Base-by-base conservation (phyloP, 495 filamentous ascomycete species). In the Podospora appendiculata region DNA sequence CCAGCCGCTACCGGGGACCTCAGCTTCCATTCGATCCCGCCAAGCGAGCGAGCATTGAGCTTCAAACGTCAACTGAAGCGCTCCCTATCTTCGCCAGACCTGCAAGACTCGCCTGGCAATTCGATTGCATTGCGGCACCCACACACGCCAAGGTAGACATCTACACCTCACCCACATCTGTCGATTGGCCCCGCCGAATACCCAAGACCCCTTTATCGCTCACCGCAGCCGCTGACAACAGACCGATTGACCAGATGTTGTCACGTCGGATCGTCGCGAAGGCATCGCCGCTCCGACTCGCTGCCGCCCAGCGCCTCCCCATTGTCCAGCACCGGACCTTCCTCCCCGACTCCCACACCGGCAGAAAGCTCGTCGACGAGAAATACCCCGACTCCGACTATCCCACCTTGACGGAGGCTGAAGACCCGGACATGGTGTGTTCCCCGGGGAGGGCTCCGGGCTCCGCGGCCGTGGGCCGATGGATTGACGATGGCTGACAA, bases 361-460 rank as follows among this genome's bases (percentile, higher is more conserved):
- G 61, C 58, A 57, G 35, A 12, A 57, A 54, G 32, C 50, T 72
- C 43, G 65, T 78, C 50, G 80, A 76, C 0, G 65, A 74, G 72
- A 65, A 80, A 70, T 74, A 70, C 67, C 66, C 73, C 68, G 67
- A 67, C 10, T 56, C 56, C 18, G 61, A 63, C 45, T 71, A 71
- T 33, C 74, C 84, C 61, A 78, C 70, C 41, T 74, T 85, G 59
- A 79, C 72, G 43, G 83, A 86, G 41, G 69, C 79, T 40, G 81
- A 89, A 50, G 90, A 95, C 62, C 89, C 89, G 45, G 70, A 78
- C 36, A 84, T 89, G 88, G 89, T 91, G 45, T 19, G 59, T 55
- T 47, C 4, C 10, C 16, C 17, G 8, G 33, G 41, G 25, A 69
- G 57, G 36, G 25, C 25, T 25, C 25, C n/a, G 1, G 8, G 25